These are phyloP conservation scores for Panaeolus cyanescens DNA, from an alignment of 768 basidiomycete genomes.

Conservation along the genomic window DNA sequence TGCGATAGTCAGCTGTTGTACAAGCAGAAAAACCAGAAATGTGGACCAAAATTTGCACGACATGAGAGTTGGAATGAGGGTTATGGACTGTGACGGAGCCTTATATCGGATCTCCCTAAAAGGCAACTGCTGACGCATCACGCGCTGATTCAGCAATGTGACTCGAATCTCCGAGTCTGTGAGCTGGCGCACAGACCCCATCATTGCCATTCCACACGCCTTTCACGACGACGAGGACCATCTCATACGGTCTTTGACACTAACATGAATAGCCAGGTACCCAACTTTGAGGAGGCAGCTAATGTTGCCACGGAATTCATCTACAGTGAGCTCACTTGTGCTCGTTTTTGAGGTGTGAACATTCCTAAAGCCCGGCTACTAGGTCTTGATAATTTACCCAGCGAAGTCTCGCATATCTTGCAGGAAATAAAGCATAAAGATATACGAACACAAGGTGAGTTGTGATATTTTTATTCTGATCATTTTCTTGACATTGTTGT, in stretches of 20 bases:
- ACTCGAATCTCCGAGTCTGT: not conserved
- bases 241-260: not conserved
- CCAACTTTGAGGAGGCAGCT: slow-evolving; percentile 54
- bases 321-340: slow-evolving; percentile 40
- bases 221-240: not conserved
- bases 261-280: slow-evolving; percentile 29
- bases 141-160: not conserved
- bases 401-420: slow-evolving; percentile 52
- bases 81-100: too few species aligned
- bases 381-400: slow-evolving; percentile 58
- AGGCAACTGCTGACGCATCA: not conserved
- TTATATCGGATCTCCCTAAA: not conserved
- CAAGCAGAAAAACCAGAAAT: too few species aligned
- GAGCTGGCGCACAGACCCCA: slow-evolving; percentile 4
- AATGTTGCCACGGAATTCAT: slow-evolving; percentile 58
- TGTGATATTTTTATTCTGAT: slow-evolving; percentile 8
- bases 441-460: slow-evolving; percentile 39
- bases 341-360: not conserved
- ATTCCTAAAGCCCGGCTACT: slow-evolving; percentile 3
- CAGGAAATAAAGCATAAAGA: slow-evolving; percentile 55
- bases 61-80: not conserved
- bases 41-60: too few species aligned
- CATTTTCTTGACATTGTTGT: slow-evolving; percentile 2
- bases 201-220: not conserved
- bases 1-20: too few species aligned